These are phyloP conservation scores for Cercospora sojina DNA, from an alignment of 2,329 filamentous ascomycete species.

Conservation along the genomic window DNA sequence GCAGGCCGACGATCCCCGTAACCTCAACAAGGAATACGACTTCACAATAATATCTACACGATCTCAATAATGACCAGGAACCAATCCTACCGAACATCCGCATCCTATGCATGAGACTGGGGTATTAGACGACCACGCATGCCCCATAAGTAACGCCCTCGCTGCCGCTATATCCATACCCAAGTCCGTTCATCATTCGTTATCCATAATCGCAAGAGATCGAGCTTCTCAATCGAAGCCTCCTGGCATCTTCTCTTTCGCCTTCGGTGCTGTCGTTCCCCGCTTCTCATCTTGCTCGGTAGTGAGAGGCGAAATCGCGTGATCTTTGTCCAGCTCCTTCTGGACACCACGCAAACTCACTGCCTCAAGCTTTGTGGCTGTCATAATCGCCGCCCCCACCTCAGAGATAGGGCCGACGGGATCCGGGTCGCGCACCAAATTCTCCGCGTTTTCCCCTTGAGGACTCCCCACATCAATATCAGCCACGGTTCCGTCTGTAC, in stretches of 20 bases:
- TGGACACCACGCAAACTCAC: neutral
- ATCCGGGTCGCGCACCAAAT: neutral
- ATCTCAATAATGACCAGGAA: neutral
- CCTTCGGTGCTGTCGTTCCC: constrained; percentile 12
- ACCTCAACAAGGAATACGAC: neutral
- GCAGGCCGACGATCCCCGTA: neutral
- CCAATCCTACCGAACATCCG: neutral
- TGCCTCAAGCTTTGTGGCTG: neutral
- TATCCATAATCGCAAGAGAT: neutral
- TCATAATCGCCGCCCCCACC: neutral
- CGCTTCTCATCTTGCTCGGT: neutral
- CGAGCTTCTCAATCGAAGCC: constrained; percentile 32
- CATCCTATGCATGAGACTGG: neutral
- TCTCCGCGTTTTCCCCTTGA: neutral
- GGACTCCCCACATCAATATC: neutral
- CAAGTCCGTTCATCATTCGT: constrained; percentile 8
- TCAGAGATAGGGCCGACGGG: neutral
- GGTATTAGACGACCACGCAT: neutral
- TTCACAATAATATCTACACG: neutral
- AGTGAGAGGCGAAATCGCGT: neutral
- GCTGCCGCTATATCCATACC: neutral
- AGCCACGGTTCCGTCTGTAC: neutral
- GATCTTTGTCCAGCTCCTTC: neutral
- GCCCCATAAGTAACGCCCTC: neutral
- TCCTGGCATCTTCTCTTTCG: constrained; percentile 34